Conservation (phyloP, 2,329 filamentous ascomycete species). For the Phoma sp. region DNA sequence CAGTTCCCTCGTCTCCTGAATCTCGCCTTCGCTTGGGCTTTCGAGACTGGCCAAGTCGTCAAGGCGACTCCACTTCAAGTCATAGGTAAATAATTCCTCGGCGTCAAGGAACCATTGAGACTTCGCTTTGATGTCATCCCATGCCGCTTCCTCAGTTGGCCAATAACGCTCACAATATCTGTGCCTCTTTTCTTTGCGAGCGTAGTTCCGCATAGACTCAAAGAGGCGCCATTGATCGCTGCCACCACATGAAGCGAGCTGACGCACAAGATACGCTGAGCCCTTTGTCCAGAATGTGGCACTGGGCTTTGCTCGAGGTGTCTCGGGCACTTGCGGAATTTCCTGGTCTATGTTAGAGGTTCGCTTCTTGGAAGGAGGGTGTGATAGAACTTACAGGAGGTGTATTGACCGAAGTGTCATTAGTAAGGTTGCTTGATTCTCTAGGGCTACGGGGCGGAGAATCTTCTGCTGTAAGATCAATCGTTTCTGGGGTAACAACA, state of each 20-base stretch:
- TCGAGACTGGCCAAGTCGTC: background rate
- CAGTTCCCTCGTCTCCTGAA: too few species aligned
- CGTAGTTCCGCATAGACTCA: background rate
- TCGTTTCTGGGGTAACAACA: too few species aligned
- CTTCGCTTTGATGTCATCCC: background rate
- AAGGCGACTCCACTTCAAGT: background rate
- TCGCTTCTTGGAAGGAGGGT: too few species aligned
- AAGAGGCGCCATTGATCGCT: background rate
- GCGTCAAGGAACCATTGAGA: constrained; percentile 4
- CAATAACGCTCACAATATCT: constrained; percentile 2
- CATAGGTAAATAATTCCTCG: background rate
- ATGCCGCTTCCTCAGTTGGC: background rate
- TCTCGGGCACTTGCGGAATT: background rate
- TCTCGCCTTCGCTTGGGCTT: background rate
- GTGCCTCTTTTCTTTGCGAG: background rate
- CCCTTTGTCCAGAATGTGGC: background rate
- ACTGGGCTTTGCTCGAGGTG: background rate
- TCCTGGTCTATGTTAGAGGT: too few species aligned
- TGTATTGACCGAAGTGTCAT: too few species aligned
- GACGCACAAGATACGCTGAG: too few species aligned
- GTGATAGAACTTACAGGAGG: too few species aligned
- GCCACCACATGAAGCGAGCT: too few species aligned
- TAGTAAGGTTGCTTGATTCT: too few species aligned
- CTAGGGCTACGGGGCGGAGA: too few species aligned
- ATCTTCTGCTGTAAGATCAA: too few species aligned